Evolutionary conservation across 1,284 basidiomycete species (phyloP).

Genomic region (Nidula niveotomentosa): DNA sequence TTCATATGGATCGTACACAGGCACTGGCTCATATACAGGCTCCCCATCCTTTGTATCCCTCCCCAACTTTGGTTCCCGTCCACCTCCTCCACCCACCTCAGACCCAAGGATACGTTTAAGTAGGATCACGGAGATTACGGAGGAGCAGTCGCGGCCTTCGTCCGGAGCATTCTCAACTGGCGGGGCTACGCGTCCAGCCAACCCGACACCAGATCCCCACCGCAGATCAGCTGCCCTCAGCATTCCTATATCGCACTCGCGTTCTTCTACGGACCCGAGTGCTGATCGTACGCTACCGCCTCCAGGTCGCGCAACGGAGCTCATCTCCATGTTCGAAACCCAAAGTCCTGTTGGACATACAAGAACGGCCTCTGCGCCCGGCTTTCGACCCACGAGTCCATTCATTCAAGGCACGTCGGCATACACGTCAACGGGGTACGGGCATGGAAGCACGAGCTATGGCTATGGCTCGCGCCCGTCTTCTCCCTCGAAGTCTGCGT

Average conservation of each 20-base stretch:
- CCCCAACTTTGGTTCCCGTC: conserved; percentile 30
- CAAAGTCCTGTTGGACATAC: conserved; percentile 44
- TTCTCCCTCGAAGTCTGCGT: conserved; percentile 34
- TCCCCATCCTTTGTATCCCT: conserved; percentile 44
- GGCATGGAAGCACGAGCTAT: conserved; percentile 24
- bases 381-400: conserved; percentile 52
- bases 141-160: conserved; percentile 47
- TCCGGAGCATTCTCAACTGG: conserved; percentile 35
- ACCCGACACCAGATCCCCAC: conserved; percentile 35
- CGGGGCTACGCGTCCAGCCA: conserved; percentile 24
- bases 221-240: conserved; percentile 38
- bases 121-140: conserved; percentile 60
- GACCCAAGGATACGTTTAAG: conserved; percentile 48
- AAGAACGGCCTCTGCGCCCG: conserved; percentile 54
- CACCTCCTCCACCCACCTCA: conserved; percentile 27
- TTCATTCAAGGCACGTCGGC: conserved; percentile 31
- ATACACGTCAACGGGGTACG: conserved; percentile 21
- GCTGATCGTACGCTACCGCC: conserved; percentile 43
- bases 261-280: conserved; percentile 42
- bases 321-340: conserved; percentile 76
- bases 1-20: conserved; percentile 28
- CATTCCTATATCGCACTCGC: conserved; percentile 32
- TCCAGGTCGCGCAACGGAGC: conserved; percentile 62
- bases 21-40: conserved; percentile 41
- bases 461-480: conserved; percentile 34